Conservation (phyloP, 2,329 filamentous ascomycete species). For the Cercospora zeina region DNA sequence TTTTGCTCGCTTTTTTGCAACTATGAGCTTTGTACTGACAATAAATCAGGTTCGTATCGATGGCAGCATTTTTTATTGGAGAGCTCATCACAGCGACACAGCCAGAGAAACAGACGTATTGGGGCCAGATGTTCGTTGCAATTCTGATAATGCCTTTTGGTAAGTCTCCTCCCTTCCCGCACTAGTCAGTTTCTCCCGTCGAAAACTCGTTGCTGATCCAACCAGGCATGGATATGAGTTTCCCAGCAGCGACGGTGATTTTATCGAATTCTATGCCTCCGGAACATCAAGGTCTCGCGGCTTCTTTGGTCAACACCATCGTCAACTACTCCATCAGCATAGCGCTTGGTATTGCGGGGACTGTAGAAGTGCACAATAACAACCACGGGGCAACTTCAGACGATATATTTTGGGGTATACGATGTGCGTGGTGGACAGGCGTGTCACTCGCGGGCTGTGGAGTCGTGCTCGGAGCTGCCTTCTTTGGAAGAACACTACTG, state of each 20-base stretch:
- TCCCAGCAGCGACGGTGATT: constrained; percentile 63
- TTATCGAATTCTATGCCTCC: constrained; percentile 54
- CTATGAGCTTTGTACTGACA: background rate
- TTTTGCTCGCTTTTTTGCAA: background rate
- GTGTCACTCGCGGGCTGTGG: constrained; percentile 37
- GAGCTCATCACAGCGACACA: constrained; percentile 38
- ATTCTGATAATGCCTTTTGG: constrained; percentile 34
- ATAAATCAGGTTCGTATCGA: constrained; percentile 34
- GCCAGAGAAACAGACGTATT: constrained; percentile 42
- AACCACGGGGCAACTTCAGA: constrained; percentile 38
- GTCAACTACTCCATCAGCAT: constrained; percentile 69
- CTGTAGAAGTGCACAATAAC: constrained; percentile 55
- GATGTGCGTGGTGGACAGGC: constrained; percentile 44
- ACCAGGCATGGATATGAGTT: constrained; percentile 64
- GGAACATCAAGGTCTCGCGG: constrained; percentile 54
- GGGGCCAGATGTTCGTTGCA: constrained; percentile 43
- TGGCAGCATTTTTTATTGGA: constrained; percentile 41
- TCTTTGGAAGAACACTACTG: constrained; percentile 27
- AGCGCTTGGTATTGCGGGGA: constrained; percentile 65
- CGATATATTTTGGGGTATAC: constrained; percentile 42
- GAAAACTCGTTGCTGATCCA: constrained; percentile 1
- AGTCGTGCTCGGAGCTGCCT: constrained; percentile 30
- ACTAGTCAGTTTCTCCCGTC: too few relatives aligned
- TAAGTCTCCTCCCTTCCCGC: constrained; percentile 10
- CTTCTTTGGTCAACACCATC: constrained; percentile 61